Percentiles rank a stretch among this genome's conserved stretches.
These are phyloP conservation scores for Puccinellia tenuiflora DNA, from an alignment of 176 grass and related monocot genomes.

Conservation along the genomic window DNA sequence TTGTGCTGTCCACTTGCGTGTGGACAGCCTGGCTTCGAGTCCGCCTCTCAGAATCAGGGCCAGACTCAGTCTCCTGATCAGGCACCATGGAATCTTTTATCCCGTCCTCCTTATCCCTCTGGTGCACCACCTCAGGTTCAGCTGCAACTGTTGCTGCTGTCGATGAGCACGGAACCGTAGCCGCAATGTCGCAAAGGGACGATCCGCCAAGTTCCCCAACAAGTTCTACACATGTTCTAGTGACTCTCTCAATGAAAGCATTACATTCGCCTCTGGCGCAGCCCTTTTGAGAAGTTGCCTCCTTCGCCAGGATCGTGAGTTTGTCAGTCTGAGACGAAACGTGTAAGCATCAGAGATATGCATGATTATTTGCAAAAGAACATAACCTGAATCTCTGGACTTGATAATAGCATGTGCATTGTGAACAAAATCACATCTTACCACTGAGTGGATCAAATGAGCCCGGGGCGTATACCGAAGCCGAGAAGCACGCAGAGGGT, in stretches of 20 bases:
- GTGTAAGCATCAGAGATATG: background rate
- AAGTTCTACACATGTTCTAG: slow-evolving; percentile 28
- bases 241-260: slow-evolving; percentile 29
- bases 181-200: slow-evolving; percentile 22
- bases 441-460: slow-evolving; percentile 41
- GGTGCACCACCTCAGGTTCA: background rate
- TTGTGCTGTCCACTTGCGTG: background rate
- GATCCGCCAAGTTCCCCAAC: slow-evolving; percentile 33
- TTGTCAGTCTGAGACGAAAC: slow-evolving; percentile 25
- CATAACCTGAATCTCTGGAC: background rate
- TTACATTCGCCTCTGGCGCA: slow-evolving; percentile 14
- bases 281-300: slow-evolving; percentile 11
- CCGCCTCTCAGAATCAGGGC: background rate
- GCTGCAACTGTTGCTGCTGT: background rate
- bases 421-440: slow-evolving; percentile 7
- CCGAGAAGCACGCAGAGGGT: slow-evolving; percentile 24
- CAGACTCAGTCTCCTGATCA: background rate
- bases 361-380: slow-evolving; percentile 4
- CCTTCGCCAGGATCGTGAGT: slow-evolving; percentile 24
- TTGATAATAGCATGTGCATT: background rate
- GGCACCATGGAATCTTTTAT: background rate
- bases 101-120: slow-evolving; percentile 12
- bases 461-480: slow-evolving; percentile 35
- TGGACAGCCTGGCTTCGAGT: background rate
- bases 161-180: background rate